Base-by-base conservation (phyloP, 805 yeast species). In the Suhomyces prunicola region DNA sequence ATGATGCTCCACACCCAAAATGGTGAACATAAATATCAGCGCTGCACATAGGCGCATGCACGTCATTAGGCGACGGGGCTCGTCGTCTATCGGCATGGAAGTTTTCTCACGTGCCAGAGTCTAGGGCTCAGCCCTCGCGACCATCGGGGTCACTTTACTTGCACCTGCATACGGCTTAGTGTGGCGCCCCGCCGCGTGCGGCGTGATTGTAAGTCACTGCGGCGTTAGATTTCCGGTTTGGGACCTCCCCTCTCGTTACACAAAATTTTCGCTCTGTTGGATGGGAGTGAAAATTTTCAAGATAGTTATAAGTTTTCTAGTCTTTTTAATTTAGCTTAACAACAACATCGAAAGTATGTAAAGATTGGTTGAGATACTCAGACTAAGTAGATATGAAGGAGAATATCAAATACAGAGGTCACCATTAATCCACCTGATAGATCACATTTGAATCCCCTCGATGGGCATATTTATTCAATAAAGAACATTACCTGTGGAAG, bases 301-400 rank as follows among this genome's bases (percentile, higher is more conserved):
- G 42, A 39, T 24, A 42, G 31, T 42, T 42, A n/a, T 17, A 24
- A 42, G 17, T 42, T 44, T 46, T 48, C 39, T 44, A 44, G 31
- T 48, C 50, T 47, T 44, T 44, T 51, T 48, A 42, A 44, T 53
- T 48, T 46, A 39, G 47, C 47, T 50, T 50, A 53, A 48, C 51
- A 45, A 50, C 52, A 53, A 31, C 45, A 49, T 49, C 53, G 50
- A 53, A 53, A 53, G 56, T 53, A 53, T 47, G 56, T 53, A 35
- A 26, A 19, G 27, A 24, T 23, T 42, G 8, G 46, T 13, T 31
- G 24, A 22, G 31, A 42, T n/a, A 24, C 19, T 42, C 42, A 39
- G 24, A 39, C 42, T 39, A 39, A 17, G 42, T 39, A 24, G n/a
- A 39, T 19, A 39, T 12, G 22, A 39, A 39, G 42, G 23, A 39